A percentile compares a stretch with the other conserved stretches of the same genome.
These are phyloP conservation scores for Drechslerella stenobrocha DNA, from an alignment of 2,329 filamentous ascomycete species.

Conservation along the genomic window DNA sequence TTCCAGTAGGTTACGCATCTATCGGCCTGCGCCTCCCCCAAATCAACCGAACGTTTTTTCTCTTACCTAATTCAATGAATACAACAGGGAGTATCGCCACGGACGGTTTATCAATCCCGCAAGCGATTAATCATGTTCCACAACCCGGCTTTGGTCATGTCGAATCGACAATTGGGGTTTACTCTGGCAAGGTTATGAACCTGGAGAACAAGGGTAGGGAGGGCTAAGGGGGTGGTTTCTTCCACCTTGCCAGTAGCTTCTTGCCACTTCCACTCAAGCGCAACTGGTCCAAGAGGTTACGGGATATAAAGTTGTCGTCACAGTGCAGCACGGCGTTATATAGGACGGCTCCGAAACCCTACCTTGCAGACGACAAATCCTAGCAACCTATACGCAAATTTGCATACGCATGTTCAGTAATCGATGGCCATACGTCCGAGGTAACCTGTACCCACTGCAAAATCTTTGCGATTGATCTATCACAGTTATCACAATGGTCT, in stretches of 20 bases:
- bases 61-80: background rate
- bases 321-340: too few species aligned
- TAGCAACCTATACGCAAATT: background rate
- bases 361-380: slow-evolving; percentile 12
- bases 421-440: slow-evolving; percentile 17
- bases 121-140: background rate
- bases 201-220: too few species aligned
- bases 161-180: too few species aligned
- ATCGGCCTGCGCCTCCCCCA: too few species aligned
- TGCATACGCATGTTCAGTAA: slow-evolving; percentile 42
- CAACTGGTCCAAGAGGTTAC: too few species aligned
- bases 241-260: too few species aligned
- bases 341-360: slow-evolving; percentile 9
- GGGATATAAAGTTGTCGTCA: too few species aligned
- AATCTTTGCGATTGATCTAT: background rate
- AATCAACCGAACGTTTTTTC: background rate
- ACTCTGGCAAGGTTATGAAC: too few species aligned
- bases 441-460: slow-evolving; percentile 1
- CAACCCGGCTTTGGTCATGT: background rate
- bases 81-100: background rate
- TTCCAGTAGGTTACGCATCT: too few species aligned
- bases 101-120: background rate
- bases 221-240: too few species aligned
- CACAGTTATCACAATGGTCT: background rate
- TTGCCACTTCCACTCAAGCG: slow-evolving; percentile 9